Percentiles rank a stretch among this genome's conserved stretches.
phyloP scores from a whole-genome alignment of 1,139 yeast genomes.

The Hyphopichia buzzinii region DNA sequence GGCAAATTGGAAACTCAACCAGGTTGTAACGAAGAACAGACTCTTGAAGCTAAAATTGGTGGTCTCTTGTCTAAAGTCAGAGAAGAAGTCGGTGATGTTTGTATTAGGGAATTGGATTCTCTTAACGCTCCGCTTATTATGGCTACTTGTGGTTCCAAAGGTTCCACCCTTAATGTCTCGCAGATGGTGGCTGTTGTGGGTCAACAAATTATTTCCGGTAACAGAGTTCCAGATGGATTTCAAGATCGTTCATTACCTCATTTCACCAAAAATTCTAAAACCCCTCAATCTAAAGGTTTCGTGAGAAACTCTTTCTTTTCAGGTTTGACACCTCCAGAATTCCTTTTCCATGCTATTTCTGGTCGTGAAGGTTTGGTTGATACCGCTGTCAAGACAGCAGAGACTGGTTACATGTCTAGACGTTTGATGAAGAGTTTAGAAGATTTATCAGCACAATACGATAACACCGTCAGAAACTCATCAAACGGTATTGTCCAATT shows the following conservation, averaged over 20 bases:
- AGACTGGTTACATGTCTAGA: slow-evolving; percentile 99
- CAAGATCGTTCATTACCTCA: slow-evolving; percentile 98
- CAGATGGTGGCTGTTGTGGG: slow-evolving; percentile 99
- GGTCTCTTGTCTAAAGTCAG: slow-evolving; percentile 94
- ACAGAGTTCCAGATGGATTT: slow-evolving; percentile 99
- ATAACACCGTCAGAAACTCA: slow-evolving; percentile 91
- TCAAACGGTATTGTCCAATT: slow-evolving; percentile 96
- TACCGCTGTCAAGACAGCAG: slow-evolving; percentile 99
- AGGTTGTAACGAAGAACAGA: slow-evolving; percentile 98
- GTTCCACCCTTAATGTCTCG: slow-evolving; percentile 95
- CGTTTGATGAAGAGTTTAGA: slow-evolving; percentile 97
- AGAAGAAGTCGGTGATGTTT: slow-evolving; percentile 98
- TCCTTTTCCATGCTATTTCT: slow-evolving; percentile 96
- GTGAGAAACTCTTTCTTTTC: slow-evolving; percentile 93
- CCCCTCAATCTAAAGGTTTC: slow-evolving; percentile 97
- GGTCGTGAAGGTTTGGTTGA: slow-evolving; percentile 99
- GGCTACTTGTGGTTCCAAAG: slow-evolving; percentile 99
- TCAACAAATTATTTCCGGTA: slow-evolving; percentile 97
- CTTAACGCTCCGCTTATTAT: slow-evolving; percentile 95
- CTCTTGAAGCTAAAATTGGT: slow-evolving; percentile 95
- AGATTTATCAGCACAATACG: slow-evolving; percentile 92
- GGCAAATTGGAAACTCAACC: slow-evolving; percentile 98
- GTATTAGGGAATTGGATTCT: slow-evolving; percentile 86
- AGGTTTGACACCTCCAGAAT: slow-evolving; percentile 95
- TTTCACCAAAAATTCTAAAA: slow-evolving; percentile 91